A percentile compares a stretch with the other conserved stretches of the same genome.
Conservation (phyloP, 345 rosid genomes). For the Brassica carinata region DNA sequence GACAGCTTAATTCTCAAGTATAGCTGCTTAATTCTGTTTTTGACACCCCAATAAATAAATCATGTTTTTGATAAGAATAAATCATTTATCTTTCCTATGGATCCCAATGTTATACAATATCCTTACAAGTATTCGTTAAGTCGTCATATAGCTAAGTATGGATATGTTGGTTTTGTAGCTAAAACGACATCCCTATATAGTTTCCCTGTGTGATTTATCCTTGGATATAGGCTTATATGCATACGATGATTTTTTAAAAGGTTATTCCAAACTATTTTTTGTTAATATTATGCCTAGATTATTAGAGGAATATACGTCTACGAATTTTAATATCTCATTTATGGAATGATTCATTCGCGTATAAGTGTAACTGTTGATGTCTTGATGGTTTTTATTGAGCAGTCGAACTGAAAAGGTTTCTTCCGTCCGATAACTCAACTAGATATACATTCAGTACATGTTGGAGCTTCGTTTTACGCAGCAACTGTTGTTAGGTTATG, state of each 20-base stretch:
- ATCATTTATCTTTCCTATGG: neutral
- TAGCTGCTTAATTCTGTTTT: neutral
- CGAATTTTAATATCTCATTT: neutral
- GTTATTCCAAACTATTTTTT: neutral
- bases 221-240: conserved; percentile 44
- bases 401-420: neutral
- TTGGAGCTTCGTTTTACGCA: neutral
- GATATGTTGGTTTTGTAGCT: neutral
- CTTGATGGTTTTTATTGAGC: conserved; percentile 5
- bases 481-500: neutral
- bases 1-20: no score
- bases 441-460: neutral
- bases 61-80: neutral
- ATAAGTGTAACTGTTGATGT: neutral
- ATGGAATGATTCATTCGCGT: neutral
- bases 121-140: neutral
- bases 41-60: neutral
- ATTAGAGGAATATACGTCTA: neutral
- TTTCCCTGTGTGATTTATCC: conserved; percentile 51
- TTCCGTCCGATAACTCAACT: neutral
- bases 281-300: neutral
- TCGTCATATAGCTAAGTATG: neutral
- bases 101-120: conserved; percentile 1
- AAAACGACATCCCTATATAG: conserved; percentile 51
- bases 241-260: conserved; percentile 34